These are phyloP conservation scores for Alliaria petiolata DNA, from an alignment of 345 rosid species.

Conservation along the genomic window DNA sequence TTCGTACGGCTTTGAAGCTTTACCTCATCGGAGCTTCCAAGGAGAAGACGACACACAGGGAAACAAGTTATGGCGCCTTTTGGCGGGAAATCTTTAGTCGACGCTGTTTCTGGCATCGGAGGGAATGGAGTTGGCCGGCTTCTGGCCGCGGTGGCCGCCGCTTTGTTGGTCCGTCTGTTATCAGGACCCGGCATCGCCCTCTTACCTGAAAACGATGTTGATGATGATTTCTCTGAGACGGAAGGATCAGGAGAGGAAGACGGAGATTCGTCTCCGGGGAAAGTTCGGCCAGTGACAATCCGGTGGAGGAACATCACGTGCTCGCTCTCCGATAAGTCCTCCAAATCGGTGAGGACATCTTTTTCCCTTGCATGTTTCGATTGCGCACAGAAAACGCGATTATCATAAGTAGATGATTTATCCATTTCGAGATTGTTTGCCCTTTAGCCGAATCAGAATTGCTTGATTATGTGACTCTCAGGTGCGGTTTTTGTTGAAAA, in stretches of 20 bases:
- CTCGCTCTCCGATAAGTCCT: constrained; percentile 73
- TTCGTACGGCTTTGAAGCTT: constrained; percentile 4
- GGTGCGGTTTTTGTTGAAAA: constrained; percentile 83
- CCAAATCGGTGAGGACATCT: constrained; percentile 56
- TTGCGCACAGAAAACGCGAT: background rate
- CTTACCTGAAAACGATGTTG: constrained; percentile 45
- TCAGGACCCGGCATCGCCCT: constrained; percentile 78
- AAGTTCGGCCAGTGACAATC: constrained; percentile 70
- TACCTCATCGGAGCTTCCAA: constrained; percentile 26
- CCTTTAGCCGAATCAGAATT: background rate
- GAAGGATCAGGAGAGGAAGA: constrained; percentile 26
- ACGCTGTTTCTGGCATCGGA: constrained; percentile 51
- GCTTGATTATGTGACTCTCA: constrained; percentile 25
- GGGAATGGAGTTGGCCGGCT: constrained; percentile 69
- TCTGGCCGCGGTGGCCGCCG: constrained; percentile 73
- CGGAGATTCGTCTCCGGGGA: constrained; percentile 46
- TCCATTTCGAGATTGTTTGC: background rate
- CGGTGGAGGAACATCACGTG: constrained; percentile 83
- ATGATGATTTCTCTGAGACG: constrained; percentile 27
- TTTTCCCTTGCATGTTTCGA: constrained; percentile 4
- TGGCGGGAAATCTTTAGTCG: constrained; percentile 67
- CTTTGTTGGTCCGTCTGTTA: constrained; percentile 69
- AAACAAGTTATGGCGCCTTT: constrained; percentile 43
- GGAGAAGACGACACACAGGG: constrained; percentile 29
- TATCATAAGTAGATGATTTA: background rate